A percentile compares a stretch with the other conserved stretches of the same genome.
phyloP scores from a whole-genome alignment of 2,329 filamentous ascomycete species.

The Chrysosphaeria jannelii region DNA sequence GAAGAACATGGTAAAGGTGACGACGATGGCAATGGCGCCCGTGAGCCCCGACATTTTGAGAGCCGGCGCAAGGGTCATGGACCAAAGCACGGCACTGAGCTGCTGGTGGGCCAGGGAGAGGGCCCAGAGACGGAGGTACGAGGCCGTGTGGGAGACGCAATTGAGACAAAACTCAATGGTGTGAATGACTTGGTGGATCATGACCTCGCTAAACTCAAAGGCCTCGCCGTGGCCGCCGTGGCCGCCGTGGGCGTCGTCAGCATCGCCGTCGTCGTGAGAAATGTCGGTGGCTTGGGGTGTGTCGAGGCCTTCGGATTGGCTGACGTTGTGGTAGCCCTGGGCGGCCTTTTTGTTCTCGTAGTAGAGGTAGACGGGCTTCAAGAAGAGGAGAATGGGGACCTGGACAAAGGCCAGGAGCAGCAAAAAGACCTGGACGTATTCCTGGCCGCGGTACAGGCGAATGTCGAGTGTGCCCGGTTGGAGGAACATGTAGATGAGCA shows the following conservation, averaged over 20 bases:
- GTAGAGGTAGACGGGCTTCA: conserved; percentile 87
- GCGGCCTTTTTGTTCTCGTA: conserved; percentile 79
- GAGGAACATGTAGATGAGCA: conserved; percentile 99
- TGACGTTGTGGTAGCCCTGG: conserved; percentile 70
- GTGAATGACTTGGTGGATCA: conserved; percentile 98
- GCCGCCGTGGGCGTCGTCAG: conserved; percentile 41
- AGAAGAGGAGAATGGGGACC: conserved; percentile 69
- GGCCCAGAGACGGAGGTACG: conserved; percentile 94
- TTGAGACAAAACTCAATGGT: conserved; percentile 98
- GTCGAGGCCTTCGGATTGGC: conserved; percentile 43
- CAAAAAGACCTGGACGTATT: conserved; percentile 41
- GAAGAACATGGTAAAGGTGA: conserved; percentile 76
- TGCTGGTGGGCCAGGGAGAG: conserved; percentile 93
- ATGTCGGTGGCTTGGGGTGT: conserved; percentile 52
- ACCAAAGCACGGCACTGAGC: conserved; percentile 81
- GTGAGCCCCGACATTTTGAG: conserved; percentile 33
- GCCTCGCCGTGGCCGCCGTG: too few species aligned
- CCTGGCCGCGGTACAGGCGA: conserved; percentile 52
- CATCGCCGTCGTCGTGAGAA: conserved; percentile 10
- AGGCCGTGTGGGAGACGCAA: conserved; percentile 94
- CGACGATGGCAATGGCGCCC: conserved; percentile 54
- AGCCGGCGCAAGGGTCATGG: conserved; percentile 67
- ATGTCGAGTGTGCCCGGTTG: conserved; percentile 47
- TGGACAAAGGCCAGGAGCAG: conserved; percentile 59
- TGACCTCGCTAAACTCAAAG: conserved; percentile 87